A percentile compares a stretch with the other conserved stretches of the same genome.
These are phyloP conservation scores for Pascua guehoae DNA, from an alignment of 1,284 basidiomycete genomes.

Conservation along the genomic window DNA sequence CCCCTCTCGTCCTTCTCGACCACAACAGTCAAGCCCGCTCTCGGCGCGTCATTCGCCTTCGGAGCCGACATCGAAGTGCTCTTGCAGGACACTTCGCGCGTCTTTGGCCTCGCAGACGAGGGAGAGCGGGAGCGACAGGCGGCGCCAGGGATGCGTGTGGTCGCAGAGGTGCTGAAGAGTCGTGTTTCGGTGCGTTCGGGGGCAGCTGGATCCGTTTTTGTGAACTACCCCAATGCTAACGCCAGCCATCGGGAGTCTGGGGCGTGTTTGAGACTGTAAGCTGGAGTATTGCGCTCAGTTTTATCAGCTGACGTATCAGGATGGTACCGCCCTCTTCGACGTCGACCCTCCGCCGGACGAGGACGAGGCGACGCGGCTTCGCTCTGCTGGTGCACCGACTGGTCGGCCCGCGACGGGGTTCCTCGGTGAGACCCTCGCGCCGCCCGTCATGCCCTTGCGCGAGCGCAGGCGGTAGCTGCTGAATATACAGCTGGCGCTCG, in stretches of 20 bases:
- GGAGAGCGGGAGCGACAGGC: conserved; percentile 35
- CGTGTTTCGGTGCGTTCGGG: conserved; percentile 32
- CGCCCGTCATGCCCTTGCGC: conserved; percentile 14
- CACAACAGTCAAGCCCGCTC: conserved; percentile 39
- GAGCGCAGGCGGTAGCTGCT: background rate
- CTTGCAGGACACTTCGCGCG: conserved; percentile 40
- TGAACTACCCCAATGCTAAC: background rate
- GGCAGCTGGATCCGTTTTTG: background rate
- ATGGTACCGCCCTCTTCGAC: conserved; percentile 34
- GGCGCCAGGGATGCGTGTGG: conserved; percentile 31
- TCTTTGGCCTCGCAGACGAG: conserved; percentile 43
- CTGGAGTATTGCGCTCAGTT: background rate
- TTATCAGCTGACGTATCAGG: conserved; percentile 23
- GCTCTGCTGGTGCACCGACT: conserved; percentile 28
- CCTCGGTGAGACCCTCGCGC: conserved; percentile 31
- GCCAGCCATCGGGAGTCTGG: conserved; percentile 37
- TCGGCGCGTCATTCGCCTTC: conserved; percentile 40
- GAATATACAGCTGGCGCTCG: too few relatives aligned
- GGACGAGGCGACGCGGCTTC: conserved; percentile 27
- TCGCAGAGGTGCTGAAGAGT: conserved; percentile 47
- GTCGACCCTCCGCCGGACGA: conserved; percentile 33
- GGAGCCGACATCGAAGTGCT: conserved; percentile 39
- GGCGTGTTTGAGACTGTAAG: conserved; percentile 46
- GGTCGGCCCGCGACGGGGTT: conserved; percentile 33
- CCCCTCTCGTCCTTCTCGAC: conserved; percentile 39